Evolutionary conservation across 2,329 filamentous ascomycete species (phyloP), one percentile per base, ranked within the genome.

Genomic region (Fragosphaeria purpurea): DNA sequence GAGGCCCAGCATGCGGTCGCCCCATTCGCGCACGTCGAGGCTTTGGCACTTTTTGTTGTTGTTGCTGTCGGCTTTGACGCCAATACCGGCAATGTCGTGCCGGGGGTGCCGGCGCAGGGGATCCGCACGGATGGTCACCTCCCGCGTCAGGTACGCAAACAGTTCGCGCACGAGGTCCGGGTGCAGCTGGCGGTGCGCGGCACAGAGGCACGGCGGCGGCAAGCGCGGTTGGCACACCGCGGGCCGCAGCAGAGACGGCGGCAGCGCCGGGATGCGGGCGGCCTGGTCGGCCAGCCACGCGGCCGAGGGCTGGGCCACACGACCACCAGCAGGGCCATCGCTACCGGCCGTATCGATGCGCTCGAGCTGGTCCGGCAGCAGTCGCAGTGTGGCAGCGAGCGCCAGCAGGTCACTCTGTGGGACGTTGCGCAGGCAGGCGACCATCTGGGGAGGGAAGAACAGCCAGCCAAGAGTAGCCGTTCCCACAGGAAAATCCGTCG

Each of bases 111-210:
- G 50, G 5, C 57, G 53, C 8, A 59, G 12, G 2, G 33, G 30
- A 38, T 58, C 57, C 9, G 57, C 53, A 1, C 48, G 35, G 46
- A 57, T 47, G 8, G 52, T 47, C 10, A 55, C 54, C 49, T 60
- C 58, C 10, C 44, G 50, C 6, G 90, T 39, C 4, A 60, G 39
- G 32, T 49, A 47, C 35, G 52, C 40, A 38, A 60, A 60, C 1
- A 58, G 31, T 31, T 56, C 47, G 13, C 56, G 57, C 7, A 60
- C 32, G 4, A 61, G 32, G 7, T 13, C 49, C 10, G 60, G 60
- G 43, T 60, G 55, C 12, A 62, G 50, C 13, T 46, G 46, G 12
- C 42, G 42, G 39, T 61, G 60, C 0, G 52, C 53, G 6, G 7
- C 7, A 51, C 59, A 61, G 30, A 62, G 54, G 8, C 53, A 48